Conservation (phyloP, 176 grass and related monocot genomes). For the Dendrocalamus sinicus region DNA sequence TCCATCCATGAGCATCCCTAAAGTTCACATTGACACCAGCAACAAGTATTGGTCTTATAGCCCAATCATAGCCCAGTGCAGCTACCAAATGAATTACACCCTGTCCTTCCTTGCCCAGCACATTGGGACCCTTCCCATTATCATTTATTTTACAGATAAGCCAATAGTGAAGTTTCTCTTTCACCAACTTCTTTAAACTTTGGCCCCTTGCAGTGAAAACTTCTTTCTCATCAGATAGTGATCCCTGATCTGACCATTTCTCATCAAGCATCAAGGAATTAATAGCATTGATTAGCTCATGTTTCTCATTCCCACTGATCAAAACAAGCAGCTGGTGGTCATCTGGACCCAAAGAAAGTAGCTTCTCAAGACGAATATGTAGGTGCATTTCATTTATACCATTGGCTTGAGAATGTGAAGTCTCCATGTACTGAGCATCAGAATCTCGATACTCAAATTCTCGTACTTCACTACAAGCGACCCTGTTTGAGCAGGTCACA, state of each 20-base stretch:
- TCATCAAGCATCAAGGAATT: conserved; percentile 62
- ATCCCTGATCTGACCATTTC: conserved; percentile 51
- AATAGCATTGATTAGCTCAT: conserved; percentile 57
- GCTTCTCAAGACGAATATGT: conserved; percentile 75
- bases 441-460: conserved; percentile 73
- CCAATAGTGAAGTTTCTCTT: conserved; percentile 83
- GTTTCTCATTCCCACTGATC: conserved; percentile 44
- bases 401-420: conserved; percentile 34
- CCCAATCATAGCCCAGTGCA: conserved; percentile 80
- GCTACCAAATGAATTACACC: conserved; percentile 88
- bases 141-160: conserved; percentile 69
- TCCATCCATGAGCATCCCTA: conserved; percentile 86
- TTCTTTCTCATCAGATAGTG: conserved; percentile 29
- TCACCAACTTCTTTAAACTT: conserved; percentile 66
- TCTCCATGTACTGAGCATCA: conserved; percentile 53
- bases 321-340: conserved; percentile 42
- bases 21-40: conserved; percentile 89
- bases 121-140: conserved; percentile 75
- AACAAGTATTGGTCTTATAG: conserved; percentile 66
- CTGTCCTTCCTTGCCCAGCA: conserved; percentile 79
- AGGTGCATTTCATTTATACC: conserved; percentile 78
- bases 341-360: conserved; percentile 60
- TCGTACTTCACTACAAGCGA: conserved; percentile 85
- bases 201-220: conserved; percentile 47
- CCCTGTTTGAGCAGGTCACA: conserved; percentile 78